Percentiles rank a stretch among this genome's conserved stretches.
Evolutionary conservation across 2,329 filamentous ascomycete genomes (phyloP).

Genomic region (Thyridium curvatum): DNA sequence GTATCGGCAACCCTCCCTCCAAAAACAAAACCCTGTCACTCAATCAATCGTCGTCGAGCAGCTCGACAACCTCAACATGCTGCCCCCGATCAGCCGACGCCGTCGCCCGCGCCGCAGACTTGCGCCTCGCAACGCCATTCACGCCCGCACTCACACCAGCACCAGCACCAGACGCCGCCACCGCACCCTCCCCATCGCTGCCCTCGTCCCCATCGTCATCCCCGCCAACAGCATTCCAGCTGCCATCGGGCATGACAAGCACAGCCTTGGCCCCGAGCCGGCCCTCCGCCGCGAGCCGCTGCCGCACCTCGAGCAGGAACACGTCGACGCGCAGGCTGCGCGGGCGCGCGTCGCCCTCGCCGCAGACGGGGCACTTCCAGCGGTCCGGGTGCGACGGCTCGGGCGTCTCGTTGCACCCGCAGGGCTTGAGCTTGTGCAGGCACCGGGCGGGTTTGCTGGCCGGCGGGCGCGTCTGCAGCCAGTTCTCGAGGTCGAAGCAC

Average conservation of each 20-base stretch:
- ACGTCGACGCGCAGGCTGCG: constrained; percentile 63
- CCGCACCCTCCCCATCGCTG: constrained; percentile 20
- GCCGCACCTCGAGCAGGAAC: constrained; percentile 61
- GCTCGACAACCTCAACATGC: constrained; percentile 2
- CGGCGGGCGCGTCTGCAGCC: constrained; percentile 60
- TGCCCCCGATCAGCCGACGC: neutral
- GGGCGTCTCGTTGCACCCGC: constrained; percentile 23
- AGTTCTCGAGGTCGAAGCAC: constrained; percentile 85
- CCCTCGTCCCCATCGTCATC: constrained; percentile 20
- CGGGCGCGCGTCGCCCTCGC: constrained; percentile 65
- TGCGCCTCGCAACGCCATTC: too few species aligned
- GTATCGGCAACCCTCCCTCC: too few species aligned
- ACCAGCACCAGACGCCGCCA: too few species aligned
- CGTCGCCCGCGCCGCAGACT: too few species aligned
- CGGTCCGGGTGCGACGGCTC: constrained; percentile 57
- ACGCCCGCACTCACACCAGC: too few species aligned
- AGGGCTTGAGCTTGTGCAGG: constrained; percentile 21
- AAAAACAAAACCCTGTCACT: too few species aligned
- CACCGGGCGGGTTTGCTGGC: constrained; percentile 22
- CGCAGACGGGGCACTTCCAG: constrained; percentile 86
- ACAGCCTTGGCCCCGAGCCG: constrained; percentile 51
- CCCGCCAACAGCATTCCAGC: constrained; percentile 48
- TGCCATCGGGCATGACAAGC: constrained; percentile 55
- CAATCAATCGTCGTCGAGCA: constrained; percentile 3
- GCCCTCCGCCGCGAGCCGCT: constrained; percentile 41